phyloP scores from a whole-genome alignment of 495 filamentous ascomycete genomes.

The Penicillium coprophilum region DNA sequence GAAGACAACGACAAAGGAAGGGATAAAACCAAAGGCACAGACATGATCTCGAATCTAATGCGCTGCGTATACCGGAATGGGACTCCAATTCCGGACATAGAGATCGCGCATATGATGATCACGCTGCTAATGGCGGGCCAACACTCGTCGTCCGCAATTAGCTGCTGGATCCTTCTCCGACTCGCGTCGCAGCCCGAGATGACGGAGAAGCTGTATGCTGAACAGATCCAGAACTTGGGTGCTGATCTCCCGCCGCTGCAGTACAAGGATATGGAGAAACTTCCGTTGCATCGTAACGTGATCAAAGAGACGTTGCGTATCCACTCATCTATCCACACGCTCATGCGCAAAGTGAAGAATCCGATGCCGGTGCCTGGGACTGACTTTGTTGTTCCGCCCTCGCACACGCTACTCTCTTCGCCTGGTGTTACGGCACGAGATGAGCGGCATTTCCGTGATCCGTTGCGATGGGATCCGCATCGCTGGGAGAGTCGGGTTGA shows the following conservation, averaged over 20 bases:
- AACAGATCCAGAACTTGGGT: constrained; percentile 66
- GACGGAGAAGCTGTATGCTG: constrained; percentile 71
- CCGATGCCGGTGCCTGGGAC: constrained; percentile 78
- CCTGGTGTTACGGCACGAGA: constrained; percentile 74
- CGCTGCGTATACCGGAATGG: constrained; percentile 74
- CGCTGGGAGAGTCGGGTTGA: constrained; percentile 70
- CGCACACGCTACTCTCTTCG: constrained; percentile 75
- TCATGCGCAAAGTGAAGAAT: constrained; percentile 80
- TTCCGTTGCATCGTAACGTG: constrained; percentile 67
- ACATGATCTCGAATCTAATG: constrained; percentile 88
- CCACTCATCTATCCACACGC: constrained; percentile 79
- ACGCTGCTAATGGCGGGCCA: constrained; percentile 87
- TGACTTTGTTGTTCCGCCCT: constrained; percentile 71
- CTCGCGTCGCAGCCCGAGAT: constrained; percentile 71
- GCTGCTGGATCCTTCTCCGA: constrained; percentile 77
- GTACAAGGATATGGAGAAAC: constrained; percentile 66
- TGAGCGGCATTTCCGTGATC: constrained; percentile 74
- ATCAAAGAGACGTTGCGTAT: constrained; percentile 80
- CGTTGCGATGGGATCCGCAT: constrained; percentile 79
- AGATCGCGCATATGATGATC: constrained; percentile 91
- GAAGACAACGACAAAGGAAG: constrained; percentile 30
- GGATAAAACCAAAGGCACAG: constrained; percentile 43
- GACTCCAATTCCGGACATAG: constrained; percentile 66
- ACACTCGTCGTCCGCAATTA: constrained; percentile 80
- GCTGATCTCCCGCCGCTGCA: constrained; percentile 59